Base-by-base conservation (phyloP, 139 green algal species). In the Chlamydomonas incerta region DNA sequence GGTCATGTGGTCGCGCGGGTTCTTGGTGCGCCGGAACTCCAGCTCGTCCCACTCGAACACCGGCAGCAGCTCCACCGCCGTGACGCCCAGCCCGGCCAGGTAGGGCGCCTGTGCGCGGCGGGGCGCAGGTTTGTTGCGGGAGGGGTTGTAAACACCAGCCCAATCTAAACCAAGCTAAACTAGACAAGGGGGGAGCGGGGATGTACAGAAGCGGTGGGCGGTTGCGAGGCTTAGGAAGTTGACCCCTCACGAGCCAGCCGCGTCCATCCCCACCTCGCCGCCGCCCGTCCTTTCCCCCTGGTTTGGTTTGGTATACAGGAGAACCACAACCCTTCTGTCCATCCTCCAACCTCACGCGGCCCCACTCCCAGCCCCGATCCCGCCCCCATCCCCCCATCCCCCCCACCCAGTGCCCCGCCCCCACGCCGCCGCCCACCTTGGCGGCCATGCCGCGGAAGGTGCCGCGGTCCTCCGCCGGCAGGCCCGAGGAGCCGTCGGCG, bases 11-110 rank as follows among this genome's bases (percentile, higher is more conserved):
- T 89, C 85, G 50, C 95, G 89, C 0, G 96, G 95, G 91, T 98
- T 98, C 65, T 73, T 85, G 66, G 75, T 75, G 33, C 95, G 85
- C 92, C 97, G 93, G 81, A 98, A 97, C 91, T 99, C 96, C 34
- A 99, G 89, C 92, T 99, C 96, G 73, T 99, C 96, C 60, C 95
- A 99, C 88, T 99, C 96, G 90, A 98, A 98, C 17, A 99, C 95
- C 0, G 96, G 96, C 85, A 99, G 90, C 65, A 99, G 91, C 92
- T 99, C 96, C 47, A 99, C 95, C 13, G 95, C 95, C 50, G 92
- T 99, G 55, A 99, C 86, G 14, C 96, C 95, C 50, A 98, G 92
- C n/a, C 91, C 87, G 52, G 88, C 60, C 10, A 98, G 89, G 87
- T 97, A 94, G 24, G 85, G 52, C 10, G 83, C 90, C 88, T 92